A percentile compares a stretch with the other conserved stretches of the same genome.
Conservation (phyloP, 768 basidiomycete genomes). For the Termitomyces sp. region DNA sequence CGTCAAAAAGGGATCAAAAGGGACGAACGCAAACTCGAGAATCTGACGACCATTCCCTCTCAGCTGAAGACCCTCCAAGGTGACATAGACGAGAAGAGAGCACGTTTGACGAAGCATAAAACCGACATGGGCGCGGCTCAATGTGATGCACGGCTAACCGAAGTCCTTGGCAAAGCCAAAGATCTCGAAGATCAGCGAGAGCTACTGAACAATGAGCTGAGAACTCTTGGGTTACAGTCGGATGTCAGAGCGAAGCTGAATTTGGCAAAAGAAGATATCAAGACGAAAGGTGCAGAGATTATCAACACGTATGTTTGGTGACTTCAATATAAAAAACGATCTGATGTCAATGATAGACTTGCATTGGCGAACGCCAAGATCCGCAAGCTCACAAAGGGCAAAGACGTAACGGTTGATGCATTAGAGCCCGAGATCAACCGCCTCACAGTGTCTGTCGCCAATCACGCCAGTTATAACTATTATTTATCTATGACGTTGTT, state of each 20-base stretch:
- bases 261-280: constrained; percentile 66
- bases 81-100: constrained; percentile 70
- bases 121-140: constrained; percentile 54
- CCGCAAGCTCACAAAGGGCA: constrained; percentile 54
- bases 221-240: constrained; percentile 70
- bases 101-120: constrained; percentile 57
- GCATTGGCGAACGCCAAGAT: constrained; percentile 59
- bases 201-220: constrained; percentile 64
- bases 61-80: constrained; percentile 50
- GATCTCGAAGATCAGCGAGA: constrained; percentile 69
- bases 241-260: constrained; percentile 78
- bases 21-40: constrained; percentile 56
- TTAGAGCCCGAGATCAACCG: constrained; percentile 76
- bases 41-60: constrained; percentile 47
- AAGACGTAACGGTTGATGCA: constrained; percentile 52
- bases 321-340: not conserved
- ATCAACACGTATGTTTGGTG: constrained; percentile 56
- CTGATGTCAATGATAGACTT: constrained; percentile 43
- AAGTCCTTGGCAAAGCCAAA: constrained; percentile 51
- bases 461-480: not conserved
- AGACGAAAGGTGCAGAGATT: constrained; percentile 62
- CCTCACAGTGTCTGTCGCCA: constrained; percentile 45
- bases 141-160: constrained; percentile 60
- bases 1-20: constrained; percentile 47
- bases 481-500: not conserved